phyloP scores from a whole-genome alignment of 805 yeast genomes.

The Candida chauliodis region DNA sequence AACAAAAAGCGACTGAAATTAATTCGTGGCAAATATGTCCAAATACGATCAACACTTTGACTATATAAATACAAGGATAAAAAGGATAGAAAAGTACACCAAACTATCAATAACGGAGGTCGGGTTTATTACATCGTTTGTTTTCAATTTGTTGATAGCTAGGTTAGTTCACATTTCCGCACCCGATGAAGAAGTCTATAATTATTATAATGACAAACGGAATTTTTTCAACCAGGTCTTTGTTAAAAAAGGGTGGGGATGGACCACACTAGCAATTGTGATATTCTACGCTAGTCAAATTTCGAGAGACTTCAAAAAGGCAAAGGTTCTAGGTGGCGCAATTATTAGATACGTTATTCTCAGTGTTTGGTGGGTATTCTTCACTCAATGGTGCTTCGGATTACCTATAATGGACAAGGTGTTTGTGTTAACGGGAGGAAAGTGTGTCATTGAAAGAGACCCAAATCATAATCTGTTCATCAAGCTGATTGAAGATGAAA shows the following conservation, averaged over 20 bases:
- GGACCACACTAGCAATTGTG: constrained; percentile 54
- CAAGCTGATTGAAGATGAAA: constrained; percentile 5
- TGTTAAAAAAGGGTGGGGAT: constrained; percentile 90
- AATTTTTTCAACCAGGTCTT: constrained; percentile 69
- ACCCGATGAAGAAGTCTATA: constrained; percentile 43
- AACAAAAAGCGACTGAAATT: background rate
- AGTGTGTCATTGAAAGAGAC: constrained; percentile 43
- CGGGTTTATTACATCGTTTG: constrained; percentile 28
- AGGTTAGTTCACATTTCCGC: constrained; percentile 45
- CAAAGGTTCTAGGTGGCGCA: constrained; percentile 15
- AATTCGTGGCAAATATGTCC: constrained; percentile 7
- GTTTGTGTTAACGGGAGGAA: constrained; percentile 79
- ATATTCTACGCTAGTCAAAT: constrained; percentile 18
- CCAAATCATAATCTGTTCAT: constrained; percentile 6
- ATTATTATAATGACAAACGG: constrained; percentile 56
- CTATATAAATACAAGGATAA: background rate
- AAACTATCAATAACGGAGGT: constrained; percentile 22
- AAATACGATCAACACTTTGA: constrained; percentile 11
- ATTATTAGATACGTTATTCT: constrained; percentile 46
- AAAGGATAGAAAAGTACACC: constrained; percentile 5
- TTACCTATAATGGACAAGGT: constrained; percentile 85
- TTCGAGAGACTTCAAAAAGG: constrained; percentile 9
- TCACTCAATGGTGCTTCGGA: constrained; percentile 86
- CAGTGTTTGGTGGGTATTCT: constrained; percentile 79
- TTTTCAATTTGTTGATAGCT: constrained; percentile 46